Percentiles rank a stretch among this genome's conserved stretches.
Evolutionary conservation across 768 basidiomycete genomes (phyloP).

Genomic region (Chlorophyllum brunneum): DNA sequence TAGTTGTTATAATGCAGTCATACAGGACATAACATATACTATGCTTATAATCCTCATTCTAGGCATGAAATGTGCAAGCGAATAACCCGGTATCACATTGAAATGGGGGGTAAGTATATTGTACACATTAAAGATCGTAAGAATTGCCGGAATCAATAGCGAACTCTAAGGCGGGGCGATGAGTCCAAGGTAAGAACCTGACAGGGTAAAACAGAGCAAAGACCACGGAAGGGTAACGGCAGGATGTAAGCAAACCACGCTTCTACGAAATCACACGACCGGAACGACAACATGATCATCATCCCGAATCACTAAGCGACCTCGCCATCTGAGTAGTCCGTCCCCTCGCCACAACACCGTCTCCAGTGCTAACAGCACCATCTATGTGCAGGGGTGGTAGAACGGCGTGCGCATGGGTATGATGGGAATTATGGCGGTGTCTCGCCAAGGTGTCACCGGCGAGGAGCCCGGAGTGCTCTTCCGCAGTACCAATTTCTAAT

Average conservation of each 20-base stretch:
- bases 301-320: neutral
- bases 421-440: neutral
- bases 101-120: neutral
- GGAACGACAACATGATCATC: no score
- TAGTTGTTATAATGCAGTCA: conserved; percentile 56
- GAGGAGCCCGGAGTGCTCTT: conserved; percentile 49
- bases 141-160: no score
- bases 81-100: neutral
- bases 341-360: conserved; percentile 4
- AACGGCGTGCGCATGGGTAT: neutral
- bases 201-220: no score
- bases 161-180: no score
- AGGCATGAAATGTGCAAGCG: neutral
- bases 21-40: conserved; percentile 25
- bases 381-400: neutral
- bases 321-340: conserved; percentile 2
- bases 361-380: neutral
- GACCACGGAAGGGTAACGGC: no score
- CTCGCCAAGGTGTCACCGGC: conserved; percentile 32
- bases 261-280: no score
- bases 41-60: neutral
- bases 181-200: no score
- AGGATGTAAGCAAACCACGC: no score
- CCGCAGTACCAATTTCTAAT: conserved; percentile 21
- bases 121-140: no score